Evolutionary conservation across 257 asterid species (phyloP).

Genomic region (Ehretia macrophylla): DNA sequence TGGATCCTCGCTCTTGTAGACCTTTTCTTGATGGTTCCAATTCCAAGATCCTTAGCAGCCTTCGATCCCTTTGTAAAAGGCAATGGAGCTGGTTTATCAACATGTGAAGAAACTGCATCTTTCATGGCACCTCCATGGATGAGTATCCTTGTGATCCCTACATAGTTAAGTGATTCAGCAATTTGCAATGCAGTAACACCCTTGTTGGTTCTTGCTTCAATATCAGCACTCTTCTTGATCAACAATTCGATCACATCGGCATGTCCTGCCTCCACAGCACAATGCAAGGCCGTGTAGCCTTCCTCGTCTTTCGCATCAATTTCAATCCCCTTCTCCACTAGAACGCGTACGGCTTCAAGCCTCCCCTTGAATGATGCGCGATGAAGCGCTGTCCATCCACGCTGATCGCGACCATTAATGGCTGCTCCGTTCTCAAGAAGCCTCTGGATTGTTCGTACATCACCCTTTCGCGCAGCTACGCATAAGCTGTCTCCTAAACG

Average conservation of each 20-base stretch:
- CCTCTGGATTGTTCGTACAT: slow-evolving; percentile 49
- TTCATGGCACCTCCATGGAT: slow-evolving; percentile 43
- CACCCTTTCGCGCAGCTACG: slow-evolving; percentile 61
- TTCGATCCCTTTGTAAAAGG: slow-evolving; percentile 17
- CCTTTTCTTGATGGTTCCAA: slow-evolving; percentile 34
- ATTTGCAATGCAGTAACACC: slow-evolving; percentile 56
- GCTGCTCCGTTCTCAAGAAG: slow-evolving; percentile 60
- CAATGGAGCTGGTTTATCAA: slow-evolving; percentile 6
- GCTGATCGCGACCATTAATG: slow-evolving; percentile 62
- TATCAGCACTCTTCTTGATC: slow-evolving; percentile 64
- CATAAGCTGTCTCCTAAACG: slow-evolving; percentile 59
- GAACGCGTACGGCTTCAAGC: slow-evolving; percentile 38
- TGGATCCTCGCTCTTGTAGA: slow-evolving; percentile 5
- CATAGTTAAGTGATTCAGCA: slow-evolving; percentile 48
- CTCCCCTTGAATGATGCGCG: slow-evolving; percentile 68
- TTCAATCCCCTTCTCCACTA: slow-evolving; percentile 57
- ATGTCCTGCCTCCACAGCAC: slow-evolving; percentile 70
- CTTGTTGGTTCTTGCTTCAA: slow-evolving; percentile 53
- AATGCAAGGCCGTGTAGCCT: slow-evolving; percentile 70
- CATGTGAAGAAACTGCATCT: slow-evolving; percentile 27
- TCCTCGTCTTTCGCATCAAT: slow-evolving; percentile 54
- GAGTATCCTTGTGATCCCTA: slow-evolving; percentile 59
- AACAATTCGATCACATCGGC: slow-evolving; percentile 58
- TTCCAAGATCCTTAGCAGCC: slow-evolving; percentile 29
- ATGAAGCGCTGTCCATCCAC: slow-evolving; percentile 76